phyloP scores from a whole-genome alignment of 768 basidiomycete genomes.

The Hygrophorus pudorinus region DNA sequence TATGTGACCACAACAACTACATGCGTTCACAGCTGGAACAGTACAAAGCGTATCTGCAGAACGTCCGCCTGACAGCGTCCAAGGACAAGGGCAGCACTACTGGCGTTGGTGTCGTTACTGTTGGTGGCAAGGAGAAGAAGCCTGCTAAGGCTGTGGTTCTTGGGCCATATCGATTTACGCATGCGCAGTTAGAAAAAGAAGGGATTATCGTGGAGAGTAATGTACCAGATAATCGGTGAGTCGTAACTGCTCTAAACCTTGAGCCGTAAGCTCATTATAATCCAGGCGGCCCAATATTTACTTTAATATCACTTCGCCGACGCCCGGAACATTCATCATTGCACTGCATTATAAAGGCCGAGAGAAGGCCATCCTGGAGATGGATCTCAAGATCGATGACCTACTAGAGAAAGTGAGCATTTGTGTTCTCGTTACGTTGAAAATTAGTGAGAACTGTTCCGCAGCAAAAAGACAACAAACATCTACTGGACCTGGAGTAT shows the following conservation, averaged over 20 bases:
- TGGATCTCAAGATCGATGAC: slow-evolving; percentile 99
- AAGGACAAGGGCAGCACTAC: slow-evolving; percentile 84
- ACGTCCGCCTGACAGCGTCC: slow-evolving; percentile 82
- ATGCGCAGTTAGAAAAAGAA: slow-evolving; percentile 97
- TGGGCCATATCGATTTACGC: slow-evolving; percentile 96
- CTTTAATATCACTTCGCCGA: slow-evolving; percentile 97
- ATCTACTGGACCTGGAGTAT: slow-evolving; percentile 92
- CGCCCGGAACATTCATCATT: slow-evolving; percentile 97
- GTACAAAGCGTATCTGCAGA: slow-evolving; percentile 99
- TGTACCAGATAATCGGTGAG: slow-evolving; percentile 94
- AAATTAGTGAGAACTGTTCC: slow-evolving; percentile 3
- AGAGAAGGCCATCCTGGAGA: slow-evolving; percentile 98
- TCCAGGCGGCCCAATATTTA: slow-evolving; percentile 91
- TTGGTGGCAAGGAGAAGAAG: slow-evolving; percentile 98
- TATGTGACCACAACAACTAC: slow-evolving; percentile 98
- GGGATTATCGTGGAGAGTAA: slow-evolving; percentile 99
- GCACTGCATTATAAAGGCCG: slow-evolving; percentile 98
- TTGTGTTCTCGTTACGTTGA: not conserved
- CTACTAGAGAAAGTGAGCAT: slow-evolving; percentile 81
- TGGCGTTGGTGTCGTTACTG: slow-evolving; percentile 89
- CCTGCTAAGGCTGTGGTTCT: slow-evolving; percentile 73
- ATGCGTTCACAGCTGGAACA: slow-evolving; percentile 93
- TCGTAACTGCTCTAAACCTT: not conserved
- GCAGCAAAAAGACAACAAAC: slow-evolving; percentile 99
- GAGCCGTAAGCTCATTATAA: slow-evolving; percentile 5